These are phyloP conservation scores for Eucalyptus virginea DNA, from an alignment of 345 rosid genomes.

Conservation along the genomic window DNA sequence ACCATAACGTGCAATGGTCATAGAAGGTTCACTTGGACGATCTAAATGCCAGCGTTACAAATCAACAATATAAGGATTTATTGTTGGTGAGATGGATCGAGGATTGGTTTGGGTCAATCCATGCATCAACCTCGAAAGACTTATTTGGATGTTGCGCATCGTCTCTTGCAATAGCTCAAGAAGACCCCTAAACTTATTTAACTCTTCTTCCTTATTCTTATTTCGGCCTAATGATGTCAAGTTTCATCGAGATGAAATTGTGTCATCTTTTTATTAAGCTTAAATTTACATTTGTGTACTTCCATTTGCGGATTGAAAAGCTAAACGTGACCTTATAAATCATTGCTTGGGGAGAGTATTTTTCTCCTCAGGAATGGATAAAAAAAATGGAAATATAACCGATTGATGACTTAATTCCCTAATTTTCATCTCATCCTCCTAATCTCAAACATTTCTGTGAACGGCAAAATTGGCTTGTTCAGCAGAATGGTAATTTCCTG, in stretches of 20 bases:
- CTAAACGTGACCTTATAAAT: neutral
- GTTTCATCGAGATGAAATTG: neutral
- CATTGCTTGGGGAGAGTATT: neutral
- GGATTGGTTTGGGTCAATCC: no score
- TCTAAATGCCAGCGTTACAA: no score
- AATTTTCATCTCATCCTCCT: neutral
- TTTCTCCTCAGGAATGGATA: neutral
- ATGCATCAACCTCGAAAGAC: no score
- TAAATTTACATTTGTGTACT: neutral
- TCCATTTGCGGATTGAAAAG: neutral
- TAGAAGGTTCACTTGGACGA: no score
- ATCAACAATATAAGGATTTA: no score
- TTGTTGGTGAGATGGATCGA: no score
- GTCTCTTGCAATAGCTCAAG: no score
- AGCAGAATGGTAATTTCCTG: neutral
- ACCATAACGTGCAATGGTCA: no score
- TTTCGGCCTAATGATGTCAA: neutral
- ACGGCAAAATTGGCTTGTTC: neutral
- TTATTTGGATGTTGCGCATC: no score
- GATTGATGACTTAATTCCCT: neutral
- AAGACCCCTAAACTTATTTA: neutral
- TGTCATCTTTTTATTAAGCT: neutral
- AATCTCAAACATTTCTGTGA: neutral
- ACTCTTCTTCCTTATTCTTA: neutral
- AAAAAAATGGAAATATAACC: neutral